phyloP scores from a whole-genome alignment of 805 yeast genomes.

The Saturnispora halmiae region DNA sequence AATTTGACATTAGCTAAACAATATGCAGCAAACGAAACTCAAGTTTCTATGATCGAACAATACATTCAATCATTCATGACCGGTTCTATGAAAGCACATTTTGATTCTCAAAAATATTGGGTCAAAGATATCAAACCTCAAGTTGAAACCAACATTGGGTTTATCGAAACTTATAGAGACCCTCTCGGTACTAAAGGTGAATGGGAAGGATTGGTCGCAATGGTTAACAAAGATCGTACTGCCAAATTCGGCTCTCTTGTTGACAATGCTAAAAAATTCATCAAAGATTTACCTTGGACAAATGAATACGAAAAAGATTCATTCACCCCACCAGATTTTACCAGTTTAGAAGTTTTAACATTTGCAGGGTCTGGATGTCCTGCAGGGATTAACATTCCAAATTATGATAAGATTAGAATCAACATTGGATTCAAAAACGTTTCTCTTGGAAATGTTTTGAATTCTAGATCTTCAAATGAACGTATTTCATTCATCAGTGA shows the following conservation, averaged over 20 bases:
- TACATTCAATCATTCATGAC: constrained; percentile 66
- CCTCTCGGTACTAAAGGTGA: constrained; percentile 90
- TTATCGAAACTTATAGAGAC: constrained; percentile 88
- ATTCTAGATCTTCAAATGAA: constrained; percentile 62
- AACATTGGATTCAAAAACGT: constrained; percentile 84
- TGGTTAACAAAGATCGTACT: constrained; percentile 82
- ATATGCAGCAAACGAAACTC: constrained; percentile 66
- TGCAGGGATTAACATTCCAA: constrained; percentile 89
- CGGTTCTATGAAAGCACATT: constrained; percentile 80
- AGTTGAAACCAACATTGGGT: constrained; percentile 77
- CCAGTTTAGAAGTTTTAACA: constrained; percentile 80
- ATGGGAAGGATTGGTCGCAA: constrained; percentile 87
- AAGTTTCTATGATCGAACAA: constrained; percentile 51
- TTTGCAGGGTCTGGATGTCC: constrained; percentile 89
- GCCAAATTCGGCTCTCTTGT: constrained; percentile 69
- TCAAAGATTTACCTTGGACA: constrained; percentile 69
- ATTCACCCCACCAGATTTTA: constrained; percentile 90
- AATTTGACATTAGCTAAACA: constrained; percentile 49
- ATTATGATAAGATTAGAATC: constrained; percentile 81
- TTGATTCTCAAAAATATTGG: constrained; percentile 78
- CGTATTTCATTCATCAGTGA: constrained; percentile 58
- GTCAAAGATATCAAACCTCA: constrained; percentile 77
- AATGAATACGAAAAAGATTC: constrained; percentile 65
- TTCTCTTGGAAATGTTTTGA: constrained; percentile 75
- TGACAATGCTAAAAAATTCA: constrained; percentile 53